Evolutionary conservation across 208 protist species (phyloP).

Genomic region (Angomonas ambiguus): DNA sequence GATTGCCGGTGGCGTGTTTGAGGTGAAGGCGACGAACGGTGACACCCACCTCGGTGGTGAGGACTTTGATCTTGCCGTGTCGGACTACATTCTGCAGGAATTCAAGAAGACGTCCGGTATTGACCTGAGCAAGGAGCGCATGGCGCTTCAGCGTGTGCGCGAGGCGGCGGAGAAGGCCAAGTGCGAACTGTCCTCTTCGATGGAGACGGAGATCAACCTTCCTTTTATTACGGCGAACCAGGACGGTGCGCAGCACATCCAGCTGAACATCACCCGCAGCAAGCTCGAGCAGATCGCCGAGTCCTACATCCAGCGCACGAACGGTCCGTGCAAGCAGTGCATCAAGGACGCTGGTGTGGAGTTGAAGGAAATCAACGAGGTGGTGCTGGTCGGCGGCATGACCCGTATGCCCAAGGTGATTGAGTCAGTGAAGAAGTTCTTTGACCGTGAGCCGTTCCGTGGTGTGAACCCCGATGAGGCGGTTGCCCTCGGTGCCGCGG

Average conservation of each 20-base stretch:
- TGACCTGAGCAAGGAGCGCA: slow-evolving; percentile 92
- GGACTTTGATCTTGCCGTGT: slow-evolving; percentile 96
- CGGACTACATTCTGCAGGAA: slow-evolving; percentile 85
- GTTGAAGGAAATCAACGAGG: slow-evolving; percentile 92
- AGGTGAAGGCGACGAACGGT: slow-evolving; percentile 97
- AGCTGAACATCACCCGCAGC: slow-evolving; percentile 79
- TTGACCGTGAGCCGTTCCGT: slow-evolving; percentile 93
- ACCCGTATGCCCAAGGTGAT: slow-evolving; percentile 96
- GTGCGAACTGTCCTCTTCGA: slow-evolving; percentile 92
- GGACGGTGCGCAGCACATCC: slow-evolving; percentile 81
- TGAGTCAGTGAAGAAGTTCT: slow-evolving; percentile 88
- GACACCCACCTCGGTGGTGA: slow-evolving; percentile 99
- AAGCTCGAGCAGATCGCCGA: slow-evolving; percentile 91
- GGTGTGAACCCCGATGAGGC: slow-evolving; percentile 99
- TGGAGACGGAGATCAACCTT: slow-evolving; percentile 92
- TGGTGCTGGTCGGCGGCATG: slow-evolving; percentile 97
- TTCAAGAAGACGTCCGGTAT: slow-evolving; percentile 93
- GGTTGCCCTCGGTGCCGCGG: slow-evolving; percentile 99
- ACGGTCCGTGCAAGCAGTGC: slow-evolving; percentile 63
- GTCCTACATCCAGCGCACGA: slow-evolving; percentile 70
- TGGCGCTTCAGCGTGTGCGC: slow-evolving; percentile 95
- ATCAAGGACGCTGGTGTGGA: slow-evolving; percentile 87
- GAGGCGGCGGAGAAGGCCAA: slow-evolving; percentile 98
- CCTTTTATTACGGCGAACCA: slow-evolving; percentile 95
- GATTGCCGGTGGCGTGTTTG: slow-evolving; percentile 95